Base-by-base conservation (phyloP, 2,329 filamentous ascomycete species). In the Aspergillus terreus region DNA sequence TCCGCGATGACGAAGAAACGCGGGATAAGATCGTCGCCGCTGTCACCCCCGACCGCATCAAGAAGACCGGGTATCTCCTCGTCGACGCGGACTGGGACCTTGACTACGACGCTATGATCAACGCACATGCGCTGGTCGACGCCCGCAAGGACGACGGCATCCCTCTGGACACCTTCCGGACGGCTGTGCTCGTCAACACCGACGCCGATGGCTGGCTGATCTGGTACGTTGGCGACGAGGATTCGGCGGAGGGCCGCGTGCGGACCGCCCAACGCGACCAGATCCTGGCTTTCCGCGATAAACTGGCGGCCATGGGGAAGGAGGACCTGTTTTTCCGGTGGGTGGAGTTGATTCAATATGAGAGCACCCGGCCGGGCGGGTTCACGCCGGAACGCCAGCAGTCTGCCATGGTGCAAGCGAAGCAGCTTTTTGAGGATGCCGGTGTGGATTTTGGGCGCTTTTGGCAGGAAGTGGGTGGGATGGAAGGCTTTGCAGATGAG, bases 291-390 rank as follows among this genome's bases (percentile, higher is more conserved):
- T 95, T 96, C 68, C 85, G 89, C 61, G 87, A 94, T 41, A 84
- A 84, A 17, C 78, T 96, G 60, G 79, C 82, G 1, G 79, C 79
- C 2, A 78, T 94, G 70, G 90, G 87, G 41, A 95, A 96, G 72
- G 92, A 96, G 69, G 84, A 87, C 57, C 70, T 96, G 48, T 96
- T 96, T 74, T 96, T 88, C 74, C 83, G 87, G 50, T 96, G 91
- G 90, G 88, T 96, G 45, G 92, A 96, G 75, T 81, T 95, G 65
- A 85, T 96, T 46, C 91, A 96, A 72, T 95, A 84, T 63, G 91
- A 96, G 72, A 86, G 88, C 40, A 86, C 84, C 33, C 81, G 82
- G 59, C 88, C 90, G 0, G 89, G 86, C 15, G 89, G 88, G 0
- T 95, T 95, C 65, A 88, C 86, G 1, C 75, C 79, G 0, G 87